Base-by-base conservation (phyloP, 1,284 basidiomycete genomes). In the Phellopilus nigrolimitatus region DNA sequence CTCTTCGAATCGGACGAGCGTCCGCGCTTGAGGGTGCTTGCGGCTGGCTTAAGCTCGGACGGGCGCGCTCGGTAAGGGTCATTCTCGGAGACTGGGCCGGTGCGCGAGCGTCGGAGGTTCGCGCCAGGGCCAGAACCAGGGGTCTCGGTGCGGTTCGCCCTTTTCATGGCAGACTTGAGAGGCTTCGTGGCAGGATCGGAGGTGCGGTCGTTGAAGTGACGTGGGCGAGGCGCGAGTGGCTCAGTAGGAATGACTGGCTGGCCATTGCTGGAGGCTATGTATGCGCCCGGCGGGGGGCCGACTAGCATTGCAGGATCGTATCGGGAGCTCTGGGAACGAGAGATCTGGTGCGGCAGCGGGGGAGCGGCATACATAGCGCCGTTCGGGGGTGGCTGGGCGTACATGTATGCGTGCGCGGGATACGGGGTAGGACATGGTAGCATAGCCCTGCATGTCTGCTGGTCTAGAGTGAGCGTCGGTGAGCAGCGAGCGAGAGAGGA, bases 91-190 rank as follows among this genome's bases (percentile, higher is more conserved):
- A 21, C 47, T 7, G 52, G 52, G 2, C 49, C 42, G 4, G 52
- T 54, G 12, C 47, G 47, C 17, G 52, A 49, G 12, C 52, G 40
- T 24, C 49, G 52, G 24, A 52, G 30, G 28, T 46, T 38, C 12
- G 34, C 8, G 34, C 28, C 46, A 19, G 30, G 21, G 38, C 27
- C 19, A 9, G 49, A 12, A 31, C 40, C 49, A 41, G 39, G 27
- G 19, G 38, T 15, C 10, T 36, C 42, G n/a, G 53, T 31, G 33
- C 30, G 22, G 15, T 19, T 24, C 7, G 60, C 51, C 57, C 74
- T 80, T 64, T 80, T 86, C 63, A 87, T 64, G 0, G 80, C 82
- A 25, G 83, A 78, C 66, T 74, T 84, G 41, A 79, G 67, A 2
- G 71, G 70, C 52, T 51, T 31, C 62, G 67, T 50, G 1, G 61